These are phyloP conservation scores for Phaeolepiota aurea DNA, from an alignment of 768 basidiomycete genomes.

Conservation along the genomic window DNA sequence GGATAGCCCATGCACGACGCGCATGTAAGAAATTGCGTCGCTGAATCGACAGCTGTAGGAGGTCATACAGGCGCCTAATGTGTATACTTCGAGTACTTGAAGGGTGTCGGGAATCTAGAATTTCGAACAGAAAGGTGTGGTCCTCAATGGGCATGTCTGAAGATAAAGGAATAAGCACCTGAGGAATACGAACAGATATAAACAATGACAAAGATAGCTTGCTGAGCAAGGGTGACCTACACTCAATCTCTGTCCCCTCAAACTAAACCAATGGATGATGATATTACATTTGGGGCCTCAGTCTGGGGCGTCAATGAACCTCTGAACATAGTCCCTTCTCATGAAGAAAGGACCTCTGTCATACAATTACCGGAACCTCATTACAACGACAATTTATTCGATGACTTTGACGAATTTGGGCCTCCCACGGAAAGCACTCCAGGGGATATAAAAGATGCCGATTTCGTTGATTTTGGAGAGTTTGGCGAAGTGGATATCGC, in stretches of 20 bases:
- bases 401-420: slow-evolving; percentile 61
- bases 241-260: too few species aligned
- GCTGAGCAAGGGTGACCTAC: too few species aligned
- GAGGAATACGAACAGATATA: too few species aligned
- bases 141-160: slow-evolving; percentile 23
- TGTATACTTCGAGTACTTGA: slow-evolving; percentile 59
- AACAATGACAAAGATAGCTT: slow-evolving; percentile 26
- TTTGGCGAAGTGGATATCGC: slow-evolving; percentile 57
- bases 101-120: slow-evolving; percentile 39
- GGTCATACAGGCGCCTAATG: slow-evolving; percentile 65
- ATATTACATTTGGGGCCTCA: slow-evolving; percentile 61
- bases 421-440: slow-evolving; percentile 30
- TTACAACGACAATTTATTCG: slow-evolving; percentile 28
- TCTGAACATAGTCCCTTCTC: slow-evolving; percentile 18
- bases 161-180: too few species aligned
- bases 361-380: slow-evolving; percentile 17
- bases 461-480: slow-evolving; percentile 85
- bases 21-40: slow-evolving; percentile 58
- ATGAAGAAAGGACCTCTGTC: slow-evolving; percentile 13
- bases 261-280: slow-evolving; percentile 83
- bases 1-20: slow-evolving; percentile 62
- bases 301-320: slow-evolving; percentile 57
- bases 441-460: slow-evolving; percentile 57
- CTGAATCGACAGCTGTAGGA: slow-evolving; percentile 65
- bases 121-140: slow-evolving; percentile 55